Evolutionary conservation across 148 eudicot genomes (phyloP), one percentile per base, ranked within the genome.

Genomic region (Rhododendron griersonianum): DNA sequence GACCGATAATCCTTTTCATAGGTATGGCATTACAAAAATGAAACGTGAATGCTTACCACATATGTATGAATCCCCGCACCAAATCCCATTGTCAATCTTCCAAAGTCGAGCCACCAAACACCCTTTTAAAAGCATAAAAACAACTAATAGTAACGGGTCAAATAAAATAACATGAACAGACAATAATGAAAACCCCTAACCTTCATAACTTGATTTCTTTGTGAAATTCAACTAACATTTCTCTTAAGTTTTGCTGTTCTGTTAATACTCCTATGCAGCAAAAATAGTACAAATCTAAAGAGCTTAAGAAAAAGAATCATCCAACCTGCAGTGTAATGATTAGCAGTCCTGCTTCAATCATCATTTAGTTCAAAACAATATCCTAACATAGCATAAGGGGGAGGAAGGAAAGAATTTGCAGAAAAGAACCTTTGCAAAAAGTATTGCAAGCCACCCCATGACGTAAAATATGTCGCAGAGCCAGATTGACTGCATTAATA

Each of bases 31-130:
- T 61, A 61, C 21, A 67, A 25, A 67, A 25, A 41, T 50, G 16
- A 7, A n/a, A 5, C 7, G 37, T 21, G 25, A 39, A 44, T 7
- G 69, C 69, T 87, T 93, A 92, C 95, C 93, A 85, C 91, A 78
- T 87, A 84, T 47, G 33, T 1, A 35, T 73, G 87, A 71, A 92
- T 85, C 39, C 91, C 92, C 77, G 44, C 33, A 79, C 93, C 92
- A 80, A 87, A 83, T 81, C 95, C 95, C 48, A 91, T 67, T n/a
- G 89, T 89, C 45, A 91, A 81, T 86, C 95, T 91, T 50, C 95
- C 95, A 45, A 91, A 21, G 87, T 93, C 89, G 73, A 93, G 94
- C 23, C 87, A 86, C 92, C 90, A 91, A 85, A 90, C 84, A 89
- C 63, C 90, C 94, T 93, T 80, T 79, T 82, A 33, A 7, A 85